Percentiles rank a stretch among this genome's conserved stretches.
phyloP scores from a whole-genome alignment of 768 basidiomycete species.

The Suillus paluster region DNA sequence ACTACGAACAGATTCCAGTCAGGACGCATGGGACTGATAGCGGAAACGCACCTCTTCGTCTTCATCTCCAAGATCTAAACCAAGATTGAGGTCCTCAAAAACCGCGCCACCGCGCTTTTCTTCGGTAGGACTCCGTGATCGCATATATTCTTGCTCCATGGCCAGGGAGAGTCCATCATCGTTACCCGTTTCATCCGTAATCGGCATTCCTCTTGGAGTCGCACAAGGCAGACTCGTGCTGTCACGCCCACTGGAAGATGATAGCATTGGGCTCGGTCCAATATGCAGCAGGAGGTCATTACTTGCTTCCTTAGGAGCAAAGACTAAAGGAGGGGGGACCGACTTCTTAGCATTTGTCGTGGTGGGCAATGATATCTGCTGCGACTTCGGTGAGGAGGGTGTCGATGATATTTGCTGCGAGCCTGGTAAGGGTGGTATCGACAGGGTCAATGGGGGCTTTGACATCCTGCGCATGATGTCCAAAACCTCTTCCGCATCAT shows the following conservation, averaged over 20 bases:
- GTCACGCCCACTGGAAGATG: constrained; percentile 30
- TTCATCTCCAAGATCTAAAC: constrained; percentile 45
- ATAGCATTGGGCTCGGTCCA: constrained; percentile 41
- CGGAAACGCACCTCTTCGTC: constrained; percentile 45
- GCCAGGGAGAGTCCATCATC: constrained; percentile 28
- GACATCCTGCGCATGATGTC: constrained; percentile 48
- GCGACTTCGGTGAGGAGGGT: constrained; percentile 43
- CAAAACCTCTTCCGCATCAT: constrained; percentile 40
- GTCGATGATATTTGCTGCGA: constrained; percentile 43
- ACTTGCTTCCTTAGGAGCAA: constrained; percentile 44
- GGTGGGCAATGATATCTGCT: constrained; percentile 41
- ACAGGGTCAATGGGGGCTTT: constrained; percentile 34
- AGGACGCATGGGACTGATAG: constrained; percentile 8
- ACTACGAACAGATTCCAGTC: constrained; percentile 43
- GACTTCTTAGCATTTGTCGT: constrained; percentile 42
- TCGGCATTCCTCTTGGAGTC: constrained; percentile 27
- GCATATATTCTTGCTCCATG: constrained; percentile 32
- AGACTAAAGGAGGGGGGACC: constrained; percentile 61
- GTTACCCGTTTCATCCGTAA: constrained; percentile 20
- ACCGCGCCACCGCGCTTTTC: constrained; percentile 51
- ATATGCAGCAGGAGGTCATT: constrained; percentile 38
- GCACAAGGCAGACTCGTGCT: constrained; percentile 54
- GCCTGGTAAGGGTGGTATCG: constrained; percentile 46
- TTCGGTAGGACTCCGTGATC: constrained; percentile 39
- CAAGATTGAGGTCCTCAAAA: constrained; percentile 51